Base-by-base conservation (phyloP, 2,329 filamentous ascomycete genomes). In the Phoma sp. region DNA sequence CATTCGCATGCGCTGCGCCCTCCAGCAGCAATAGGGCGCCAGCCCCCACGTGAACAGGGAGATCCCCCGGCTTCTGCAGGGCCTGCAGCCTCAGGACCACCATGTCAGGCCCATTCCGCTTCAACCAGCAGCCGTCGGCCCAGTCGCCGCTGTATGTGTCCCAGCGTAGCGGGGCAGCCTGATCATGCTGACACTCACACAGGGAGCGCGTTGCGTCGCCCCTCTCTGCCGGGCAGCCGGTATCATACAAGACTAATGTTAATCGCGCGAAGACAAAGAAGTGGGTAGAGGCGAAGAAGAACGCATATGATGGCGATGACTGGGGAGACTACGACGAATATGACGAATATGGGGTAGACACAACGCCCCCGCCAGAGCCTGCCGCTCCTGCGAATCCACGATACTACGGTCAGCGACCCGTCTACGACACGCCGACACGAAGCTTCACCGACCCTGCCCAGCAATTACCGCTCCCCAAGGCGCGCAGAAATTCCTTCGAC, bases 221-320 rank as follows among this genome's bases (percentile, higher is more conserved):
- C 39, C 61, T 62, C 55, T 61, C 66, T 36, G 56, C 64, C 33
- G 40, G 32, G 14, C 79, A 80, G 47, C 77, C 80, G 24, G 75
- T 83, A 25, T 84, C 82, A 24, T 96, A 93, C 77, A 89, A 90
- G 72, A 86, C 91, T 46, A 96, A 96, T 73, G 87, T 97, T 43
- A 93, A 90, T 76, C 87, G 93, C 58, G 84, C 87, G 51, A 96
- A 96, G 78, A 97, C 93, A 50, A 90, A 88, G 77, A 96, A 96
- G 83, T 98, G 93, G 93, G 89, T 93, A 33, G 89, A 96, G 68
- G 93, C 93, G 32, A 93, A 93, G 75, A 82, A 86, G 54, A 87
- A 89, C 65, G 90, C 86, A 70, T 98, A 98, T 70, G 93, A 93
- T 67, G 93, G 93, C 59, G 92, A 96, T 67, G 93, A 96, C 69